Evolutionary conservation across 139 green algal species (phyloP), one percentile per base, ranked within the genome.

Genomic region (Trebouxia sp.): DNA sequence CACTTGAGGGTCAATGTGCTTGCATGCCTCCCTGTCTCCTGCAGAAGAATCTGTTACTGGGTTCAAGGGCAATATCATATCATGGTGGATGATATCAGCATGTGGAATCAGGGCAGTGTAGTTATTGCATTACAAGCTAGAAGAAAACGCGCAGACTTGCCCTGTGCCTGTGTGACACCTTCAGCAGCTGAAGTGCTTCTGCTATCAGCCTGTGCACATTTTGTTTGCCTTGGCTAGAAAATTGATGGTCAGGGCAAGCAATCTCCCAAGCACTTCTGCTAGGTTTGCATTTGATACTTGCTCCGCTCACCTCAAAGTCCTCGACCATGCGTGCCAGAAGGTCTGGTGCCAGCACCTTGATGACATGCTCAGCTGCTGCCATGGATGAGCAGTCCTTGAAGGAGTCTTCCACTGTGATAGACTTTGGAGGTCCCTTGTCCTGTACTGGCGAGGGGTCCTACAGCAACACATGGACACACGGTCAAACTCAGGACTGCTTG

Each of bases 321-420:
- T 94, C 90, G 15, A 82, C 11, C 50, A 96, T 80, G 7, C 92
- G 77, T 10, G 74, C n/a, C 48, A 92, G 65, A 58, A 97, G 84
- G 83, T 97, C 92, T 5, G 93, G 92, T 6, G 87, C 83, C 66
- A 97, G 86, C 72, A 93, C 86, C 11, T 58, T 32, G 75, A 92
- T 24, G 43, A 95, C 84, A 12, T 76, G 69, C 20, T 55, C 37
- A 6, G 81, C 85, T 22, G 75, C 86, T 5, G 55, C 48, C 51
- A 86, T 67, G 62, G 58, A 82, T 48, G 62, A 74, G 76, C 89
- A 94, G 35, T 45, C 48, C 65, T 89, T 90, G 84, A 94, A 94
- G 55, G 62, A 86, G 80, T 95, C 92, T 76, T 97, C 93, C 26
- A 95, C 90, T 0, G 88, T 95, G n/a, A 97, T 86, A n/a, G 72